Base-by-base conservation (phyloP, 352 stramenopile species). In the Thraustochytrium sp. region DNA sequence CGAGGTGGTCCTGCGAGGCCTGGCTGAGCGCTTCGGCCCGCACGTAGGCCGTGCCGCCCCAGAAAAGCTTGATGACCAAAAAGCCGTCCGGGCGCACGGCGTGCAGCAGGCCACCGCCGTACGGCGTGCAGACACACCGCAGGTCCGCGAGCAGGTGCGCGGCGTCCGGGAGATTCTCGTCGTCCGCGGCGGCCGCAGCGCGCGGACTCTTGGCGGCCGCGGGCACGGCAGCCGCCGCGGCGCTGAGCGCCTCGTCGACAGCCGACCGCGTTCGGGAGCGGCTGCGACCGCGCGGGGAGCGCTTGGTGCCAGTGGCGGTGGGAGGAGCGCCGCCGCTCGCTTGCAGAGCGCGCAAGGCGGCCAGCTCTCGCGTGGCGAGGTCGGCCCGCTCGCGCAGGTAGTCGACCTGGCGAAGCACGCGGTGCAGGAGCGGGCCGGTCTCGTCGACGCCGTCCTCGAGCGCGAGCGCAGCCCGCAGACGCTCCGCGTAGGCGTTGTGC, bases 311-410 rank as follows among this genome's bases (percentile, higher is more conserved):
- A 11, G 59, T 46, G 36, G 26, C 18, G 26, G 55, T 29, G 55
- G 26, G 13, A 23, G 23, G 54, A 76, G 16, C 31, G 37, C 3
- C 40, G 13, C 26, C 3, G 2, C 73, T 4, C 18, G 4, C 54
- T 63, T 38, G 26, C 36, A 21, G 26, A 63, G 54, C 40, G 48
- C 48, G 4, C 8, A 9, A n/a, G 9, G 4, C 31, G 34, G 42
- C 31, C 13, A 72, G 59, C 26, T 72, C 59, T 11, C 40, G 34
- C 59, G 16, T 11, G 16, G 59, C 59, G 8, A 72, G 40, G 26
- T 72, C 59, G 23, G 59, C 59, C n/a, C 53, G 48, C 4, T 80
- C 44, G 23, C 63, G 76, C 13, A 48, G 76, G 42, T 80, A 64
- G 16, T 13, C 38, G 34, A 72, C 31, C 11, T 55, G 34, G 21